phyloP scores from a whole-genome alignment of 2,329 filamentous ascomycete genomes.

The Colletotrichum camelliae region DNA sequence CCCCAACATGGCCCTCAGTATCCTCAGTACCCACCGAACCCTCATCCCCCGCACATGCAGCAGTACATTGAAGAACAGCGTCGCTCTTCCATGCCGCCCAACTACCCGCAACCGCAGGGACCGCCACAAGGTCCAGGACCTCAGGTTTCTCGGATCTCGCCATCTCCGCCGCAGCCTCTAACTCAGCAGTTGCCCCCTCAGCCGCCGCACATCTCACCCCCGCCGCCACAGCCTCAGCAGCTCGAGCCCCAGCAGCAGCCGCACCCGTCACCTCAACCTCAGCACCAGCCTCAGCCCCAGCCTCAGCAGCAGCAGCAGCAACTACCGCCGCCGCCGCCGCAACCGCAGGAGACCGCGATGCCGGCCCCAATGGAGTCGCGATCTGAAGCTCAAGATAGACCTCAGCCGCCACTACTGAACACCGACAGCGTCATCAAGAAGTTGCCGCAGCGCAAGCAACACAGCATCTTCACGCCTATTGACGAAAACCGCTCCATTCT shows the following conservation, averaged over 20 bases:
- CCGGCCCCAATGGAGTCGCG: conserved; percentile 54
- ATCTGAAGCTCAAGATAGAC: conserved; percentile 52
- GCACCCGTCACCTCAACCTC: conserved; percentile 35
- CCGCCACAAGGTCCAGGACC: conserved; percentile 48
- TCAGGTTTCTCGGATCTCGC: conserved; percentile 54
- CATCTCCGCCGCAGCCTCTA: conserved; percentile 64
- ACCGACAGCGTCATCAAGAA: conserved; percentile 61
- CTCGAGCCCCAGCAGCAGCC: conserved; percentile 32
- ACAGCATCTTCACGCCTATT: conserved; percentile 97
- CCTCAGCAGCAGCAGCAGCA: conserved; percentile 46
- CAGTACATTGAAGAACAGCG: conserved; percentile 79
- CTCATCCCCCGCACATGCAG: conserved; percentile 56
- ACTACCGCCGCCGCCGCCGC: conserved; percentile 44
- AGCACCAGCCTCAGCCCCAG: conserved; percentile 45
- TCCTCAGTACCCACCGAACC: conserved; percentile 34
- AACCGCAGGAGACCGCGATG: conserved; percentile 55
- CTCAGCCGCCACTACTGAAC: conserved; percentile 53
- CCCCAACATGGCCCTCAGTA: conserved; percentile 42
- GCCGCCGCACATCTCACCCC: conserved; percentile 56
- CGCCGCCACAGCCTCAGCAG: conserved; percentile 53
- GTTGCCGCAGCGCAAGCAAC: conserved; percentile 77
- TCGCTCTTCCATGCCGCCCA: conserved; percentile 73
- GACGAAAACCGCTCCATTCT: conserved; percentile 90
- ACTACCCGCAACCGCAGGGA: conserved; percentile 62
- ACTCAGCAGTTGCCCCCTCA: conserved; percentile 56